Evolutionary conservation across 768 basidiomycete species (phyloP).

Genomic region (Hemileccinum impolitum): DNA sequence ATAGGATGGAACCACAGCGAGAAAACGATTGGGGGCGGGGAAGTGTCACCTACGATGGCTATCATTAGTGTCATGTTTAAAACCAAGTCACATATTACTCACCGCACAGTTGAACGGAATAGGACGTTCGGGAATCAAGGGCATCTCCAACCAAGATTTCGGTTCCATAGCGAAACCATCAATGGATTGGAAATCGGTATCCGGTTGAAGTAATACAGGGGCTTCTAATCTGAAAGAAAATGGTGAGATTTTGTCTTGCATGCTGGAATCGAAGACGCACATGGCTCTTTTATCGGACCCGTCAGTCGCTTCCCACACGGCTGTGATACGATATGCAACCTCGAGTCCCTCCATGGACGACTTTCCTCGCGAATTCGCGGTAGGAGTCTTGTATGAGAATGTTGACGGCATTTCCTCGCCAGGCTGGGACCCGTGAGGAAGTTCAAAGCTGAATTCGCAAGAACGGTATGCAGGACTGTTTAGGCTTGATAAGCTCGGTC

Average conservation of each 20-base stretch:
- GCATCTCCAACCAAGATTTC: slow-evolving; percentile 67
- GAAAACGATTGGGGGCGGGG: slow-evolving; percentile 60
- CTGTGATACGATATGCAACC: slow-evolving; percentile 54
- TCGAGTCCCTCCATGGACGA: slow-evolving; percentile 35
- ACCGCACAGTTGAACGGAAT: slow-evolving; percentile 68
- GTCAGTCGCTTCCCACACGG: slow-evolving; percentile 54
- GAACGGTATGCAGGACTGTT: slow-evolving; percentile 30
- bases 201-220: slow-evolving; percentile 60
- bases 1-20: slow-evolving; percentile 61
- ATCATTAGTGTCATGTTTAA: slow-evolving; percentile 1
- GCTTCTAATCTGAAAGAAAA: slow-evolving; percentile 51
- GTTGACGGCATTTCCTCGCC: slow-evolving; percentile 65
- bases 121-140: slow-evolving; percentile 57
- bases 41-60: slow-evolving; percentile 47
- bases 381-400: slow-evolving; percentile 41
- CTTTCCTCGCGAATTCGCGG: slow-evolving; percentile 23
- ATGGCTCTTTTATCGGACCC: slow-evolving; percentile 40
- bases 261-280: slow-evolving; percentile 37
- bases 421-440: slow-evolving; percentile 43
- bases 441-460: slow-evolving; percentile 51
- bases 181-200: slow-evolving; percentile 54
- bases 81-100: slow-evolving; percentile 25
- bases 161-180: slow-evolving; percentile 44
- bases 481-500: slow-evolving; percentile 43
- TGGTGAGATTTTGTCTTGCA: not conserved